These are phyloP conservation scores for Oryza punctata DNA, from an alignment of 176 grass and related monocot genomes.

Conservation along the genomic window DNA sequence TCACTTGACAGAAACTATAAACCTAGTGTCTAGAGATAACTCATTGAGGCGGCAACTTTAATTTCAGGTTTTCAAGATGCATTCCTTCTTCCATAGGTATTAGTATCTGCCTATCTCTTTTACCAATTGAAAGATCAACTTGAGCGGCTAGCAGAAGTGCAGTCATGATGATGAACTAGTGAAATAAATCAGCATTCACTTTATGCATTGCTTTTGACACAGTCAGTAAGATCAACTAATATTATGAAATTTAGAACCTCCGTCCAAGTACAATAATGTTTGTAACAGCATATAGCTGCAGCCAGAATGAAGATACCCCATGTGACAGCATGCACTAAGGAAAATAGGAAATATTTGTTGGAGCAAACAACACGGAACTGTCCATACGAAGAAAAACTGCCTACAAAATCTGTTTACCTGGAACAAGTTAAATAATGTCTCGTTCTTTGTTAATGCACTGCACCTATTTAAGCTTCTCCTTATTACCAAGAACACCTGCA, in stretches of 20 bases:
- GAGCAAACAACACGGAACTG: conserved; percentile 31
- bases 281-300: background rate
- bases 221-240: background rate
- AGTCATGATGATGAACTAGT: background rate
- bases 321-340: conserved; percentile 5
- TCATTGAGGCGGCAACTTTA: conserved; percentile 10
- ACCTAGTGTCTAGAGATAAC: background rate
- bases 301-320: background rate
- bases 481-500: conserved; percentile 95
- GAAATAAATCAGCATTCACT: background rate
- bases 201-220: conserved; percentile 3
- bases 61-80: conserved; percentile 20
- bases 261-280: conserved; percentile 3
- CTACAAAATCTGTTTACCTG: conserved; percentile 48
- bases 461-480: conserved; percentile 99
- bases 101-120: conserved; percentile 17
- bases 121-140: conserved; percentile 20
- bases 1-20: conserved; percentile 13
- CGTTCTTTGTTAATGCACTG: conserved; percentile 92
- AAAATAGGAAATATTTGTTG: background rate
- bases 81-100: conserved; percentile 16
- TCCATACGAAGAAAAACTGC: conserved; percentile 10
- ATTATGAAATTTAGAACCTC: background rate
- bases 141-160: background rate
- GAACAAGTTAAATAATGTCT: conserved; percentile 92